phyloP scores from a whole-genome alignment of 352 stramenopile species.

The Globisporangium canariense region DNA sequence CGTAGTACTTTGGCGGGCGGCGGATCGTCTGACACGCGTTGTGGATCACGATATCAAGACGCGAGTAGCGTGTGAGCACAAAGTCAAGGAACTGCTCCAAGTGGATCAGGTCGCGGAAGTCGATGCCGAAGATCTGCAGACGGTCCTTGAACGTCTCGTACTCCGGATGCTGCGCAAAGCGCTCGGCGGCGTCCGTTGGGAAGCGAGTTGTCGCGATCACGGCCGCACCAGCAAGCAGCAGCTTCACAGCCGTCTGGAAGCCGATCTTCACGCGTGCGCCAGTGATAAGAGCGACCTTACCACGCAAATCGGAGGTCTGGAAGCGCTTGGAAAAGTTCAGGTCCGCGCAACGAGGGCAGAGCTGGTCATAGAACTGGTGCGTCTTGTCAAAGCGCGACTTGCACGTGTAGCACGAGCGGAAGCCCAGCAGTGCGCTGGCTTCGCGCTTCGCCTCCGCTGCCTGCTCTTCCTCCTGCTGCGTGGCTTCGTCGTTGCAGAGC shows the following conservation, averaged over 20 bases:
- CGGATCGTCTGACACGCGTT: slow-evolving; percentile 98
- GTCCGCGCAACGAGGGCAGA: slow-evolving; percentile 92
- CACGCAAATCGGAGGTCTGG: slow-evolving; percentile 85
- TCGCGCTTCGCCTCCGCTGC: slow-evolving; percentile 46
- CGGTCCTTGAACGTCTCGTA: slow-evolving; percentile 92
- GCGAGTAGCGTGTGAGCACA: slow-evolving; percentile 72
- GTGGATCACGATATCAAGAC: slow-evolving; percentile 97
- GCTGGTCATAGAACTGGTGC: slow-evolving; percentile 95
- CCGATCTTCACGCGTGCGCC: slow-evolving; percentile 97
- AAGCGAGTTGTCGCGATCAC: slow-evolving; percentile 96
- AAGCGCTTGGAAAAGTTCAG: slow-evolving; percentile 95
- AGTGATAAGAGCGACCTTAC: slow-evolving; percentile 92
- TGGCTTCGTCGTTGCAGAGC: slow-evolving; percentile 52
- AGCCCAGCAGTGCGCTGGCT: slow-evolving; percentile 60
- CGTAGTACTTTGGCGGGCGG: slow-evolving; percentile 93
- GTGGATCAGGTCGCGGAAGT: slow-evolving; percentile 95
- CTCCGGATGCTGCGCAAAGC: slow-evolving; percentile 90
- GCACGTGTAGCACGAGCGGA: slow-evolving; percentile 96
- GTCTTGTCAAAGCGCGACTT: slow-evolving; percentile 94
- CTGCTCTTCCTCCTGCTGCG: slow-evolving; percentile 52
- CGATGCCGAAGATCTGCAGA: slow-evolving; percentile 95
- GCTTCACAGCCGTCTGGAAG: slow-evolving; percentile 93
- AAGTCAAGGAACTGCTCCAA: slow-evolving; percentile 94
- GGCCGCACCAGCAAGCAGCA: slow-evolving; percentile 88
- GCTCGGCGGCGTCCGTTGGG: slow-evolving; percentile 88